Evolutionary conservation across 139 green algal species (phyloP), one percentile per base, ranked within the genome.

Genomic region (Chlorella sp.): DNA sequence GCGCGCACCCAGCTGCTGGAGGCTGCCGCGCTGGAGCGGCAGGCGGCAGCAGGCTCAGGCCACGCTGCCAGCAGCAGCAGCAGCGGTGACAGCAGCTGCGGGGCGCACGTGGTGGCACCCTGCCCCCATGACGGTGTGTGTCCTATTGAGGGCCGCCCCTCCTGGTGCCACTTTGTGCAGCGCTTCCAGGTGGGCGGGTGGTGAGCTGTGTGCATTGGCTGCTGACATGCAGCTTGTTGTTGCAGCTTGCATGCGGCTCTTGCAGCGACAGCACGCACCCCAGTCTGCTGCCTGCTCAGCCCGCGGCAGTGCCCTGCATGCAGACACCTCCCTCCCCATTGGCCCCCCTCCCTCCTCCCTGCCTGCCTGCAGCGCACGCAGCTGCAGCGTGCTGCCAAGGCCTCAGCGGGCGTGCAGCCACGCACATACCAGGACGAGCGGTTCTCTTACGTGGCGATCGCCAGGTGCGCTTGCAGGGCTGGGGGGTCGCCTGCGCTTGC

Each of bases 141-240:
- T 86, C 95, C 95, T 7, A 89, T 98, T 82, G 71, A 85, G 38
- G 79, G 86, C 44, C 82, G 78, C 39, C 17, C 44, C 28, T 85
- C 84, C 34, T 98, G 93, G 94, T 98, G 95, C 83, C 93, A 97
- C 86, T 97, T 97, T 86, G 82, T 71, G 51, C 94, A 96, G 84
- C 89, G 91, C 30, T 94, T 95, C 71, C 74, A 93, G 80, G 51
- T 68, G 79, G 11, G 39, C 28, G 5, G 28, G 26, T 63, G 39
- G 71, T 20, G 60, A 20, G 28, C 1, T 32, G 18, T 32, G n/a
- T n/a, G n/a, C n/a, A n/a, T n/a, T n/a, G n/a, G n/a, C n/a, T n/a
- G n/a, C n/a, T n/a, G n/a, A n/a, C n/a, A n/a, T n/a, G n/a, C n/a
- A n/a, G n/a, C n/a, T n/a, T n/a, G n/a, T n/a, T n/a, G n/a, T n/a